Conservation (phyloP, 2,329 filamentous ascomycete species). For the Cercospora sp. region DNA sequence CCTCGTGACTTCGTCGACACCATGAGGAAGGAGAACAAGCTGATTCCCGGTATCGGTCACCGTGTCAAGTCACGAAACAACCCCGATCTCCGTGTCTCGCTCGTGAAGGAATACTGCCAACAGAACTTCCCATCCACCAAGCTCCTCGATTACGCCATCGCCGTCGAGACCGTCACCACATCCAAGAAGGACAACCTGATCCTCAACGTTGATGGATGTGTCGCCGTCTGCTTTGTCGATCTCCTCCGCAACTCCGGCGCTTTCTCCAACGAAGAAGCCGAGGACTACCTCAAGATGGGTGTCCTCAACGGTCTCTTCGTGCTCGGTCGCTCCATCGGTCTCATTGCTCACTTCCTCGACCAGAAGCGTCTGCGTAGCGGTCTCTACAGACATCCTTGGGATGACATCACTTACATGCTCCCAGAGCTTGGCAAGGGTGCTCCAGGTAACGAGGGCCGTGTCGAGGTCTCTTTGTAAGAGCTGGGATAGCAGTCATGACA, state of each 20-base stretch:
- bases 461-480: slow-evolving; percentile 63
- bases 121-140: slow-evolving; percentile 98
- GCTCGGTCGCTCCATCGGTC: slow-evolving; percentile 91
- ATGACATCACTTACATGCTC: slow-evolving; percentile 94
- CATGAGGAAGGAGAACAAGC: slow-evolving; percentile 99
- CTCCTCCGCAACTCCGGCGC: slow-evolving; percentile 96
- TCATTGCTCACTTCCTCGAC: slow-evolving; percentile 99
- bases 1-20: slow-evolving; percentile 98
- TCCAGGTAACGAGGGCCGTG: slow-evolving; percentile 77
- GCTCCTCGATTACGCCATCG: slow-evolving; percentile 97
- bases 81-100: slow-evolving; percentile 98
- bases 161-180: slow-evolving; percentile 95
- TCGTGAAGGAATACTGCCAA: slow-evolving; percentile 98
- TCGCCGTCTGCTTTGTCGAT: slow-evolving; percentile 98
- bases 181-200: slow-evolving; percentile 99
- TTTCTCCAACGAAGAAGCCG: slow-evolving; percentile 92
- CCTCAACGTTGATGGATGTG: slow-evolving; percentile 96
- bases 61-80: slow-evolving; percentile 99
- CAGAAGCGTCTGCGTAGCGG: slow-evolving; percentile 99
- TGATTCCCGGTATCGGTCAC: slow-evolving; percentile 98
- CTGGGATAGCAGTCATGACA: not conserved
- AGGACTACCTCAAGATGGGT: slow-evolving; percentile 99
- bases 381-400: slow-evolving; percentile 97
- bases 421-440: slow-evolving; percentile 72
- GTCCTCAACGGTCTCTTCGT: slow-evolving; percentile 99